Evolutionary conservation across 2,329 filamentous ascomycete genomes (phyloP), one percentile per base, ranked within the genome.

Genomic region (Camillea tinctor): DNA sequence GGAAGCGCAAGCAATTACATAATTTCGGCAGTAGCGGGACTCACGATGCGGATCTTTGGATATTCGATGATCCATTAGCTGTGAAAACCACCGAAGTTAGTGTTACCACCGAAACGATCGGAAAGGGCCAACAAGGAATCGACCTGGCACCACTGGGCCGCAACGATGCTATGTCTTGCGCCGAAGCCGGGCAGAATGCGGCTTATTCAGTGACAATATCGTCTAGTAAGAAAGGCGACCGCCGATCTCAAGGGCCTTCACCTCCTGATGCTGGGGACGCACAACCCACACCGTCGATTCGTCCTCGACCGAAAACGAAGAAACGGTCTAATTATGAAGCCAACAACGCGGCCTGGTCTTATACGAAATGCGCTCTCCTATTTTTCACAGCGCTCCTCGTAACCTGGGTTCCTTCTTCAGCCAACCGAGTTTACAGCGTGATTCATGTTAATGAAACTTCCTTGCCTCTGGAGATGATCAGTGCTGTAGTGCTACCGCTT

Each of bases 391-490:
- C 88, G 0, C 81, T 92, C 60, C 79, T 91, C 55, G 82, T 91
- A 23, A 91, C 89, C 5, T 92, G 89, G 89, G 85, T 93, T 59
- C 92, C 86, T 1, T 93, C 90, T 1, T 91, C 88, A 21, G 83
- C 89, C 61, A 95, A 96, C 72, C 83, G 92, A 9, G 83, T 93
- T 17, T 93, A 90, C 74, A 86, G 86, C 3, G 79, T 93, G 17
- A 79, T 87, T 8, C 79, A 89, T 68, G 77, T 81, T 0, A 75
- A 82, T 23, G 60, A 80, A 3, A 75, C 82, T 0, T 82, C 79
- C 7, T 81, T 87, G 24, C 77, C 81, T 0, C 82, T 95, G 22
- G 87, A 91, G 68, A 86, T 89, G 64, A 84, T 88, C 64, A 88
- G 89, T 21, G 87, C 89, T 0, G 82, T 92, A 49, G 91, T 95